These are phyloP conservation scores for Ogataea zsoltii DNA, from an alignment of 805 yeast species.

Conservation along the genomic window DNA sequence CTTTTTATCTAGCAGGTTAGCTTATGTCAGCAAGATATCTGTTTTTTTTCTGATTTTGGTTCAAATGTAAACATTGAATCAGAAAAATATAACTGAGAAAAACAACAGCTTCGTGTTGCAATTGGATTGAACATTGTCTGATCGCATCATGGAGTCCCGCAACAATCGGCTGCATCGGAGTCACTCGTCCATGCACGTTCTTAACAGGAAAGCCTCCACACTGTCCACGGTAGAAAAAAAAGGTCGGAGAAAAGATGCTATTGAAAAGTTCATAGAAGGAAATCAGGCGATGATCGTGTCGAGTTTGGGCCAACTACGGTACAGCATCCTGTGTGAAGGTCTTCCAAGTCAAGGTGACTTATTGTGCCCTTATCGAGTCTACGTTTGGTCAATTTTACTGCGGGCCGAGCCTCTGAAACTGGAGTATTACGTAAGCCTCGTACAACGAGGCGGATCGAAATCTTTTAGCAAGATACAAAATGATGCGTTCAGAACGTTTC, in stretches of 20 bases:
- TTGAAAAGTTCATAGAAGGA: slow-evolving; percentile 49
- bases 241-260: slow-evolving; percentile 51
- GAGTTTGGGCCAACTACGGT: slow-evolving; percentile 54
- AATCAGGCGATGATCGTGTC: slow-evolving; percentile 48
- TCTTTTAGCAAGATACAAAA: slow-evolving; percentile 71
- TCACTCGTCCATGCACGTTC: slow-evolving; percentile 4
- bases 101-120: too few relatives aligned
- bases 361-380: slow-evolving; percentile 65
- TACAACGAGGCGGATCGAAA: slow-evolving; percentile 57
- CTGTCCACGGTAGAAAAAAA: slow-evolving; percentile 22
- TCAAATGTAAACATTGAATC: slow-evolving; percentile 3
- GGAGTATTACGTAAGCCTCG: slow-evolving; percentile 52
- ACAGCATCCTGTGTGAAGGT: slow-evolving; percentile 52
- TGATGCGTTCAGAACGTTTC: slow-evolving; percentile 83
- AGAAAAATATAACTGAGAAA: too few relatives aligned
- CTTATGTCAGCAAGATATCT: too few relatives aligned
- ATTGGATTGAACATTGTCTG: too few relatives aligned
- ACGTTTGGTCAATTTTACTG: slow-evolving; percentile 79
- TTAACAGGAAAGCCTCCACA: slow-evolving; percentile 22
- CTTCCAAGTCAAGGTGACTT: slow-evolving; percentile 34
- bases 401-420: slow-evolving; percentile 62
- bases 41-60: background rate
- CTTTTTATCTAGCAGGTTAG: too few relatives aligned
- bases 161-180: too few relatives aligned
- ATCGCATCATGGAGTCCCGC: too few relatives aligned